Conservation (phyloP, 768 basidiomycete species). For the Pleurotus eryngii region DNA sequence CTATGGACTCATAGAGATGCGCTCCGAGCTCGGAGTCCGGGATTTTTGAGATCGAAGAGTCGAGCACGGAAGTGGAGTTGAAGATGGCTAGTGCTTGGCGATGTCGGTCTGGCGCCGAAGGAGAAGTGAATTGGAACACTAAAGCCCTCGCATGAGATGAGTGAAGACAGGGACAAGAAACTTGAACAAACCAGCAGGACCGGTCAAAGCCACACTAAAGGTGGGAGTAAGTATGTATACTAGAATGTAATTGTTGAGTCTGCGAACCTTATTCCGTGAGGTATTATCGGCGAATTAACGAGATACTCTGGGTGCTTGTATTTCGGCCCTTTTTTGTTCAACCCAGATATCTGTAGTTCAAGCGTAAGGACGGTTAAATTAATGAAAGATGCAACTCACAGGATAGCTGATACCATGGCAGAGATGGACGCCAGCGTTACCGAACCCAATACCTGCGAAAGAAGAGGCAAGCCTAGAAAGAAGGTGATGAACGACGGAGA, state of each 20-base stretch:
- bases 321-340: slow-evolving; percentile 93
- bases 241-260: not conserved
- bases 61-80: slow-evolving; percentile 56
- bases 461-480: slow-evolving; percentile 75
- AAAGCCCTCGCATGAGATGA: not conserved
- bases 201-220: slow-evolving; percentile 77
- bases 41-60: slow-evolving; percentile 68
- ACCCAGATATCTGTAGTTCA: slow-evolving; percentile 69
- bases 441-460: slow-evolving; percentile 94
- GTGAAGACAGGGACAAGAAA: slow-evolving; percentile 5
- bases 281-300: slow-evolving; percentile 86
- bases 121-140: slow-evolving; percentile 96
- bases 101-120: slow-evolving; percentile 89
- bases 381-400: slow-evolving; percentile 35
- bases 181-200: slow-evolving; percentile 63
- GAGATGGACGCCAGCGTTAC: slow-evolving; percentile 89
- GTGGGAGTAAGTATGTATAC: slow-evolving; percentile 18
- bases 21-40: slow-evolving; percentile 78
- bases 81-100: slow-evolving; percentile 87
- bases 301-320: slow-evolving; percentile 90
- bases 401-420: slow-evolving; percentile 91
- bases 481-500: slow-evolving; percentile 2
- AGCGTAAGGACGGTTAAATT: not conserved
- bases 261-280: slow-evolving; percentile 78
- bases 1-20: slow-evolving; percentile 81